Evolutionary conservation across 106 monocot genomes (phyloP).

Genomic region (Dendrobium chrysotoxum): DNA sequence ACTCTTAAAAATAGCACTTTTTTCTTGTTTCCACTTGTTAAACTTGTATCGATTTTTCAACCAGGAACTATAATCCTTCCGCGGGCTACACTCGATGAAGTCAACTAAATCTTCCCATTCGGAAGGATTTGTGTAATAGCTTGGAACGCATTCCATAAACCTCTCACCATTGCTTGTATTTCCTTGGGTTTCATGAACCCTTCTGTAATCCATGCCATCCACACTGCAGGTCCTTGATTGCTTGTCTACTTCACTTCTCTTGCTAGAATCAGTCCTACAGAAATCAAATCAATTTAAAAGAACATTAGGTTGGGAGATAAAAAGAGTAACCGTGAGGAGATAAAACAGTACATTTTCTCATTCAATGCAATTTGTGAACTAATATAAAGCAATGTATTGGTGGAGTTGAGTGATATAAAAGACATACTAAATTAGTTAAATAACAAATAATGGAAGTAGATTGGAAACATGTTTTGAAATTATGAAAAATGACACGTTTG

Average conservation of each 20-base stretch:
- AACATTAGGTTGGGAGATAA: too few relatives aligned
- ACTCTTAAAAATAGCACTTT: not conserved
- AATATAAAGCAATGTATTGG: not conserved
- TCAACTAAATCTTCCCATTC: constrained; percentile 22
- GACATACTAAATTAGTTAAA: not conserved
- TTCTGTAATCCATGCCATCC: not conserved
- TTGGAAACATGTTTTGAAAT: not conserved
- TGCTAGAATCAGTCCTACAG: not conserved
- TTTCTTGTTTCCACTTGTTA: constrained; percentile 15
- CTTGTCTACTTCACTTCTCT: not conserved
- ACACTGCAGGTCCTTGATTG: not conserved
- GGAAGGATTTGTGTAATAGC: constrained; percentile 5
- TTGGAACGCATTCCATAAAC: constrained; percentile 8
- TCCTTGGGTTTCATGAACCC: not conserved
- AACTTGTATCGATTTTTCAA: constrained; percentile 10
- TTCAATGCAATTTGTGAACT: too few relatives aligned
- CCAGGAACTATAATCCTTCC: constrained; percentile 19
- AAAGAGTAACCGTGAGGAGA: too few relatives aligned
- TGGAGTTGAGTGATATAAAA: not conserved
- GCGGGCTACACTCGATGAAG: constrained; percentile 20
- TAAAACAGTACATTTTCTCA: too few relatives aligned
- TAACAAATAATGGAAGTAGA: not conserved
- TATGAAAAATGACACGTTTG: not conserved
- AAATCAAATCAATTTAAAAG: not conserved
- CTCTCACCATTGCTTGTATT: constrained; percentile 13